A percentile compares a stretch with the other conserved stretches of the same genome.
These are phyloP conservation scores for Beta lomatogona DNA, from an alignment of 179 eudicot genomes.

Conservation along the genomic window DNA sequence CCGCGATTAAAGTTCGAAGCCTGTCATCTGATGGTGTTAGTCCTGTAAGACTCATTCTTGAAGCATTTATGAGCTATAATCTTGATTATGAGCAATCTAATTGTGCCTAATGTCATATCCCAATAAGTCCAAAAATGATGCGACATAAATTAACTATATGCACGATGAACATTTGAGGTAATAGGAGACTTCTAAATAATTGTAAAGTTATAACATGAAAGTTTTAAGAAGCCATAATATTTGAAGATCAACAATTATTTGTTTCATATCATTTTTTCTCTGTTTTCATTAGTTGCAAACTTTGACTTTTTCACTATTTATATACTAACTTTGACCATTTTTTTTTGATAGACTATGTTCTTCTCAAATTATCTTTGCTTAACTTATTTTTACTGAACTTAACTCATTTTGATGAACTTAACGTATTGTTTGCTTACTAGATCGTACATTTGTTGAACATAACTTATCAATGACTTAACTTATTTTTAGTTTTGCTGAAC, in stretches of 20 bases:
- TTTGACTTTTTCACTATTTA: too few species aligned
- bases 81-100: not conserved
- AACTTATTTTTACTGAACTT: too few species aligned
- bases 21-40: conserved; percentile 50
- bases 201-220: not conserved
- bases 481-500: too few species aligned
- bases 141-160: not conserved
- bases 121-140: not conserved
- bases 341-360: too few species aligned
- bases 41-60: conserved; percentile 47
- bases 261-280: not conserved
- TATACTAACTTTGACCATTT: too few species aligned
- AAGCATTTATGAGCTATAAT: not conserved
- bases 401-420: too few species aligned
- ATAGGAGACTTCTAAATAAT: not conserved
- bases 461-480: too few species aligned
- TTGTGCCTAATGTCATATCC: not conserved
- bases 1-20: conserved; percentile 73
- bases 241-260: not conserved
- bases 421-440: too few species aligned
- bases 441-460: too few species aligned
- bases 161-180: not conserved
- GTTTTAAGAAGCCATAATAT: not conserved
- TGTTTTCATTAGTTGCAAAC: too few species aligned
- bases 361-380: too few species aligned